A percentile compares a stretch with the other conserved stretches of the same genome.
Conservation (phyloP, 2,329 filamentous ascomycete genomes). For the Dactylellina leptospora region DNA sequence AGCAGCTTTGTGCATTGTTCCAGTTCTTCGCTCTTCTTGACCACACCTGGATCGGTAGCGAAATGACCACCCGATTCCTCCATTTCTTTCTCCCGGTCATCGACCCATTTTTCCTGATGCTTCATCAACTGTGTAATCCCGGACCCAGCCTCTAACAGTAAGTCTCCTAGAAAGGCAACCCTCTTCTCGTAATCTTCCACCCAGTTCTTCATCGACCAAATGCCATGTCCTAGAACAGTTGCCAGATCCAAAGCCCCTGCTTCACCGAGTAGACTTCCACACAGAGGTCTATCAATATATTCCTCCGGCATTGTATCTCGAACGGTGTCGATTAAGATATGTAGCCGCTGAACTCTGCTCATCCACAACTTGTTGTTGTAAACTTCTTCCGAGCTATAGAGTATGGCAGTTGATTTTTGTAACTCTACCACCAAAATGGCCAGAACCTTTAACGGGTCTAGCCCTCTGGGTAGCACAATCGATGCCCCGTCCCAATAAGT, state of each 20-base stretch:
- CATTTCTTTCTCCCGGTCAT: neutral
- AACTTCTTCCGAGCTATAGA: neutral
- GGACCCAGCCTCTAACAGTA: neutral
- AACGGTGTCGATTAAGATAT: neutral
- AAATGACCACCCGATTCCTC: conserved; percentile 2
- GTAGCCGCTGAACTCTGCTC: neutral
- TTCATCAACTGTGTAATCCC: neutral
- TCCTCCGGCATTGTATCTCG: neutral
- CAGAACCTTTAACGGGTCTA: conserved; percentile 1
- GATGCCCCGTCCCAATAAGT: conserved; percentile 13
- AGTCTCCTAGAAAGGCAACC: neutral
- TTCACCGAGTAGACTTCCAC: neutral
- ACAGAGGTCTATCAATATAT: neutral
- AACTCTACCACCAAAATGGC: conserved; percentile 19
- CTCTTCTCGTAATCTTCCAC: neutral
- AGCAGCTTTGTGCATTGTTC: neutral
- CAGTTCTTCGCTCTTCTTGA: neutral
- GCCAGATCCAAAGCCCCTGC: conserved; percentile 9
- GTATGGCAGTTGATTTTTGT: conserved; percentile 1
- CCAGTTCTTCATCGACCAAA: conserved; percentile 13
- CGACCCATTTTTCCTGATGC: neutral
- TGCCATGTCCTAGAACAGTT: neutral
- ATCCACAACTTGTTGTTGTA: conserved; percentile 7
- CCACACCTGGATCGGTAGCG: neutral
- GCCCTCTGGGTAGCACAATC: neutral